Base-by-base conservation (phyloP, 306 rosid genomes). In the Vicia villosa region DNA sequence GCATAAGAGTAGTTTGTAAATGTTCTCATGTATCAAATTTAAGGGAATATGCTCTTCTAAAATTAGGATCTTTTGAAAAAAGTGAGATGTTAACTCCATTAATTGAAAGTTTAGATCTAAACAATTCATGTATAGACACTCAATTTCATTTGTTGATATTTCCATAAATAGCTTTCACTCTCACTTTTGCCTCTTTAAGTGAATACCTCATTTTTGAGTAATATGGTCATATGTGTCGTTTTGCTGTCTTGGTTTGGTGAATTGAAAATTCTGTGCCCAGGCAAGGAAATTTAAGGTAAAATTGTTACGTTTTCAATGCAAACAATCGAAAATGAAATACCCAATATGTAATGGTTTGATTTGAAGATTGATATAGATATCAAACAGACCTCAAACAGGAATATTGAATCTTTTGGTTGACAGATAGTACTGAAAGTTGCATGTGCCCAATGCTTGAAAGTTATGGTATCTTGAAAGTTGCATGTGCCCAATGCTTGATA, bases 361-460 rank as follows among this genome's bases (percentile, higher is more conserved):
- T 75, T 26, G n/a, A 51, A 60, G 65, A 59, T 30, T 36, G 46
- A 9, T 28, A 37, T 61, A 16, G 30, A 10, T 37, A 15, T 61
- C 30, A 36, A 12, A 61, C 37, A 32, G 2, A 32, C 1, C 37
- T 32, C 37, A 32, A n/a, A 32, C 30, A 61, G 28, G 22, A 59
- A 34, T 34, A 4, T 40, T 60, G 40, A 38, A 20, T 38, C 28
- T 45, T 34, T 30, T 34, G 46, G 59, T 37, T 67, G 38, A 10
- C 28, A 16, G n/a, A n/a, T n/a, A n/a, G 21, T 69, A 42, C 43
- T 38, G 36, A 45, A 70, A 46, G 32, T 41, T 36, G 37, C 55
- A 45, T 57, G 17, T 66, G 24, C 32, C 15, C 46, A 67, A 24
- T 67, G 74, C 62, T 36, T 58, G 69, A 5, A 75, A 67, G 61